phyloP scores from a whole-genome alignment of 495 filamentous ascomycete genomes.

The Penicillium coprophilum region DNA sequence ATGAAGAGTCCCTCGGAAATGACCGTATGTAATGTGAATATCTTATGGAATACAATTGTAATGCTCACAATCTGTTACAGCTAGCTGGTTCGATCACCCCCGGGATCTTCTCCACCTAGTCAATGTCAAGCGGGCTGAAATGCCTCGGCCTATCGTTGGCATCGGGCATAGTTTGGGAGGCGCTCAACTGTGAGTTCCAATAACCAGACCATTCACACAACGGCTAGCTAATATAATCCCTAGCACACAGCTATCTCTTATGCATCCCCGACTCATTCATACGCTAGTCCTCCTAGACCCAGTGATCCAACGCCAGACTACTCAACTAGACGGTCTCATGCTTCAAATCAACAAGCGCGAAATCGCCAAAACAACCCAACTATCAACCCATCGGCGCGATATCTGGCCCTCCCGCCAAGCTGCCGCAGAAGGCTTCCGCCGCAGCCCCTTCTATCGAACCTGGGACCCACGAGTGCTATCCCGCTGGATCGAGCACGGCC shows the following conservation, averaged over 20 bases:
- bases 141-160: slow-evolving; percentile 86
- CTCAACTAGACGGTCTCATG: slow-evolving; percentile 35
- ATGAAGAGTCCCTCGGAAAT: slow-evolving; percentile 71
- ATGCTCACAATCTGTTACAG: slow-evolving; percentile 39
- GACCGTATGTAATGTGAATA: slow-evolving; percentile 57
- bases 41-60: background rate
- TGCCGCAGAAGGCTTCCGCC: slow-evolving; percentile 59
- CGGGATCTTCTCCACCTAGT: slow-evolving; percentile 85
- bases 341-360: slow-evolving; percentile 23
- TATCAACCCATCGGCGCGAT: slow-evolving; percentile 65
- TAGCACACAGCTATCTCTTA: slow-evolving; percentile 58
- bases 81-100: slow-evolving; percentile 82
- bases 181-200: slow-evolving; percentile 53
- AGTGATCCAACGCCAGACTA: slow-evolving; percentile 59
- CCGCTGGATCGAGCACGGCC: slow-evolving; percentile 61
- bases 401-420: slow-evolving; percentile 64
- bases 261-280: slow-evolving; percentile 81
- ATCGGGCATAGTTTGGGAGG: slow-evolving; percentile 90
- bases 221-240: slow-evolving; percentile 10
- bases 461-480: slow-evolving; percentile 76
- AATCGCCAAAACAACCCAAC: slow-evolving; percentile 47
- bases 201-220: background rate
- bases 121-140: slow-evolving; percentile 77
- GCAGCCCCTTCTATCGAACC: slow-evolving; percentile 64
- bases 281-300: slow-evolving; percentile 80